phyloP scores from a whole-genome alignment of 352 stramenopile species.

The Pelagophyceae sp. region DNA sequence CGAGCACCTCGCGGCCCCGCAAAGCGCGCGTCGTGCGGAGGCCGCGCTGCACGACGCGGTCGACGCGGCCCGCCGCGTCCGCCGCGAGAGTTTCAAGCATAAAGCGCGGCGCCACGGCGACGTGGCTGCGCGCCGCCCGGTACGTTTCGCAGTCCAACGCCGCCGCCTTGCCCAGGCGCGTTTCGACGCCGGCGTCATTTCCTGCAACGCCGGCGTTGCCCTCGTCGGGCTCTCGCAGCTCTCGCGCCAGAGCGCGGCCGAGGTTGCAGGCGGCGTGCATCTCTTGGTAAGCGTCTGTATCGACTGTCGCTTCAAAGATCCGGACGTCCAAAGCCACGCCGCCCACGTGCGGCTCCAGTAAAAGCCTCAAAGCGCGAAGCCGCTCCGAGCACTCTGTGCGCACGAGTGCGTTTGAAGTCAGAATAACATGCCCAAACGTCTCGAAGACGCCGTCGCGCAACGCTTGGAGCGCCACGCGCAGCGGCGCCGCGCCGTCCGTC shows the following conservation, averaged over 20 bases:
- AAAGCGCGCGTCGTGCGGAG: background rate
- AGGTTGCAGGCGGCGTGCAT: conserved; percentile 50
- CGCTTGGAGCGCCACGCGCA: background rate
- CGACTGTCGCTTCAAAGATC: conserved; percentile 42
- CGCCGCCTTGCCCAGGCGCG: no score
- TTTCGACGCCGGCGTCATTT: no score
- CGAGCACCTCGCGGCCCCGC: background rate
- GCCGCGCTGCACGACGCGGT: background rate
- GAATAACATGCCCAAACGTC: background rate
- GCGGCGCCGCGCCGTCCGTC: background rate
- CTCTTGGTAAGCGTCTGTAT: conserved; percentile 37
- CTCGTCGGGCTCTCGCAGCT: no score
- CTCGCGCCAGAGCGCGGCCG: background rate
- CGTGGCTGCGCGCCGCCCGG: background rate
- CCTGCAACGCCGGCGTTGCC: no score
- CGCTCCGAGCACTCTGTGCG: background rate
- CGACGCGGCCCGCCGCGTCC: background rate
- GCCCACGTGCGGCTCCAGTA: no score
- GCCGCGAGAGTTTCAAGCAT: background rate
- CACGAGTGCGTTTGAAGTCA: no score
- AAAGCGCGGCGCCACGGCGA: background rate
- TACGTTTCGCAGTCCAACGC: background rate
- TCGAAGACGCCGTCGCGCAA: background rate
- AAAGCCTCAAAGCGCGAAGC: no score
- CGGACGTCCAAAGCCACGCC: conserved; percentile 34